These are phyloP conservation scores for Micractinium sp. DNA, from an alignment of 139 green algal genomes.

Conservation along the genomic window DNA sequence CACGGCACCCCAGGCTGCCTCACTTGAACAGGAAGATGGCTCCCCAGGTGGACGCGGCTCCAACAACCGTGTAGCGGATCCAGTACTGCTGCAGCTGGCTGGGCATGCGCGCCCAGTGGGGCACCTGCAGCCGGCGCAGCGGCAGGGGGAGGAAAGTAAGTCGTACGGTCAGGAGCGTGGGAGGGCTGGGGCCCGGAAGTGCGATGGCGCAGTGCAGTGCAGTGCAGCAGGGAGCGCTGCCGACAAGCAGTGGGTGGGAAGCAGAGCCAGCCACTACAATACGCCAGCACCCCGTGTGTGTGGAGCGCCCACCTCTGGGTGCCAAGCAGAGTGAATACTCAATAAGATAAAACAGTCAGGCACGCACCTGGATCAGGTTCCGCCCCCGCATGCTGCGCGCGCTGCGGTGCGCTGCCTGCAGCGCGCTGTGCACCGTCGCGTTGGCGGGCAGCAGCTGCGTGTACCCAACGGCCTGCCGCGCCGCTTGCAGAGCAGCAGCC, in stretches of 20 bases:
- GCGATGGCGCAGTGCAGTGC: no score
- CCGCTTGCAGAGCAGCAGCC: background rate
- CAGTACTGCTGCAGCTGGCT: slow-evolving; percentile 73
- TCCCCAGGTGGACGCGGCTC: slow-evolving; percentile 26
- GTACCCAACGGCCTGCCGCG: background rate
- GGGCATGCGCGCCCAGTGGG: slow-evolving; percentile 55
- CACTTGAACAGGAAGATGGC: slow-evolving; percentile 64
- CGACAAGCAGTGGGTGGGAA: no score
- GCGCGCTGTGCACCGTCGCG: slow-evolving; percentile 33
- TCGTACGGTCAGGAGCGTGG: no score
- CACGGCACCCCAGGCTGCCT: background rate
- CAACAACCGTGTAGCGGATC: slow-evolving; percentile 64
- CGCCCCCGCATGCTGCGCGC: background rate
- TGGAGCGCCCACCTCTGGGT: no score
- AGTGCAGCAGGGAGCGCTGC: no score
- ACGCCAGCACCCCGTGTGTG: no score
- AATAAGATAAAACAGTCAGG: background rate
- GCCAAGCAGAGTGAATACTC: background rate
- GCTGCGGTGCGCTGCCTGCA: slow-evolving; percentile 3
- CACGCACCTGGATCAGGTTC: background rate
- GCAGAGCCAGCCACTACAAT: no score
- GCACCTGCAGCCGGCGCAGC: slow-evolving; percentile 29
- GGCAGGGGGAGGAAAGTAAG: background rate
- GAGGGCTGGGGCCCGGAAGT: no score
- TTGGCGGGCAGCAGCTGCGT: slow-evolving; percentile 8